Evolutionary conservation across 2,329 filamentous ascomycete species (phyloP), one percentile per base, ranked within the genome.

Genomic region (Emericellopsis atlantica): DNA sequence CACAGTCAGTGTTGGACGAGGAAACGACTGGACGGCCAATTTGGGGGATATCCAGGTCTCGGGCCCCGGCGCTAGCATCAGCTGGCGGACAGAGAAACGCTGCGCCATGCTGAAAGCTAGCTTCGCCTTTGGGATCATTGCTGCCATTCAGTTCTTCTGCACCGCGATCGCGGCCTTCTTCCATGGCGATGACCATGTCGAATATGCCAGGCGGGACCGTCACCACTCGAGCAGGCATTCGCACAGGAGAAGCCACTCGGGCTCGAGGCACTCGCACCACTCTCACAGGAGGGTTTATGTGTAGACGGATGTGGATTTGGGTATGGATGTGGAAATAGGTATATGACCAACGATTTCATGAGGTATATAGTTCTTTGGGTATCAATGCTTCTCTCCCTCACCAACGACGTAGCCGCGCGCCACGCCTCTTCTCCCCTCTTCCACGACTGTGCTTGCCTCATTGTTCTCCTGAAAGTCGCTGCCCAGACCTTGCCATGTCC

Each of bases 51-150:
- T 85, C 24, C 67, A 62, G 47, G 74, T 74, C 35, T 65, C 61
- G 24, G 58, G 72, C 31, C 68, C 68, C 37, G 62, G 62, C 40
- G 70, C 76, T 44, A 59, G 69, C 34, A 54, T 79, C 18, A 24
- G n/a, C 34, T 46, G 44, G 33, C 60, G 71, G 40, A 60, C 79
- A 32, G 71, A 85, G 60, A 90, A 90, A 70, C 76, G 78, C 5
- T 96, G 90, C 64, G 76, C 82, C 39, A 92, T 95, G 86, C 76
- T 95, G 54, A 96, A 95, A 74, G 83, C 89, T 1, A 74, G 70
- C 49, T 96, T 87, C 63, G 90, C 87, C 3, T 80, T 95, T 50
- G 87, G 76, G 38, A 95, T 96, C 59, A 93, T 95, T 72, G 85
- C 92, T 59, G 67, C 69, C 49, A 66, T 92, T 48, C 81, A 89